A percentile compares a stretch with the other conserved stretches of the same genome.
Evolutionary conservation across 495 filamentous ascomycete species (phyloP).

Genomic region (Aspergillus conjunctus): DNA sequence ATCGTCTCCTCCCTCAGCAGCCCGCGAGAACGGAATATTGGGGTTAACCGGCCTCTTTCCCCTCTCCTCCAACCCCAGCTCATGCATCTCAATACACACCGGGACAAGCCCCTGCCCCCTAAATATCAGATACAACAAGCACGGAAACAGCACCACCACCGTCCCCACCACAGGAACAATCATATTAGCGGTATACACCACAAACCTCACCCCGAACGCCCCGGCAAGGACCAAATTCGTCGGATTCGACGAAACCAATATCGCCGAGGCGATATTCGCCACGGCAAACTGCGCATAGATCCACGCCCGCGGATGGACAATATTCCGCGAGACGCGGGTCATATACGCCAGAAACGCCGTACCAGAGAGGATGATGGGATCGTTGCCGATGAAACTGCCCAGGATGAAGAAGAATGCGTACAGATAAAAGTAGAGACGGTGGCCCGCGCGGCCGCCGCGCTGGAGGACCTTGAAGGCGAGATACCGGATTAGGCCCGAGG

Average conservation of each 20-base stretch:
- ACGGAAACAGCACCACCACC: constrained; percentile 11
- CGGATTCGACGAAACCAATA: constrained; percentile 17
- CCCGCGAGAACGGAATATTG: constrained; percentile 10
- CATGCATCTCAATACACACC: constrained; percentile 9
- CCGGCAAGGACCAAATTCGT: constrained; percentile 18
- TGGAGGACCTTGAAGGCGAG: constrained; percentile 21
- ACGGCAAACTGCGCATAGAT: constrained; percentile 19
- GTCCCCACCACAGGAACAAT: constrained; percentile 16
- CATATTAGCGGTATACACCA: constrained; percentile 19
- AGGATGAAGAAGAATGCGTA: constrained; percentile 19
- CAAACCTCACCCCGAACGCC: constrained; percentile 15
- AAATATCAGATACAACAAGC: constrained; percentile 14
- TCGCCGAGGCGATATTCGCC: constrained; percentile 14
- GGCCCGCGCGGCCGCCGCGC: constrained; percentile 13
- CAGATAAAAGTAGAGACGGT: constrained; percentile 12
- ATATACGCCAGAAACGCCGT: constrained; percentile 18
- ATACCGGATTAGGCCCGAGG: constrained; percentile 18
- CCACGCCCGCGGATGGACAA: constrained; percentile 15
- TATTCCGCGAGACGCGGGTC: constrained; percentile 18
- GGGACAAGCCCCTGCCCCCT: constrained; percentile 9
- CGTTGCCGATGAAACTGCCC: constrained; percentile 13
- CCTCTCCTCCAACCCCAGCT: constrained; percentile 12
- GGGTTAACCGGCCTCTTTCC: constrained; percentile 6
- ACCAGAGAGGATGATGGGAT: constrained; percentile 18
- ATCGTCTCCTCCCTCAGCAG: neutral